Evolutionary conservation across 1,284 basidiomycete genomes (phyloP), one percentile per base, ranked within the genome.

Genomic region (Vanrija sp.): DNA sequence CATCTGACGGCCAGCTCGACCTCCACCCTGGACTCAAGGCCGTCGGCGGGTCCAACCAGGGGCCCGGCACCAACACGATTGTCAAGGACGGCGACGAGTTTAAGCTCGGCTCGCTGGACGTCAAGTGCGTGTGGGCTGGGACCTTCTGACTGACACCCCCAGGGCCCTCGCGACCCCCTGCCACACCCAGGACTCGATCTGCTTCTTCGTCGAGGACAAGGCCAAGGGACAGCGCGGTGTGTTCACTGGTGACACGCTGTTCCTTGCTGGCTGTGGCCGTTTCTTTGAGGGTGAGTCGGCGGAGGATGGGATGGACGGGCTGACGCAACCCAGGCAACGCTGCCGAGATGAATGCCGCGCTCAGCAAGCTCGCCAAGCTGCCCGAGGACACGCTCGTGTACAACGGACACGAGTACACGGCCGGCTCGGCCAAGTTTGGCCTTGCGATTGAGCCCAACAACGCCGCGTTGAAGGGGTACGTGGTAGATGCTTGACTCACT

Each of bases 101-200:
- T 69, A 83, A 78, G 28, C 72, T 93, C 34, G 88, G 86, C 79
- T 80, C 82, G 57, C 83, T 91, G 55, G 79, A 80, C 48, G 82
- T 95, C 76, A 86, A 80, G 88, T 88, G 48, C 50, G 70, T 54
- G 14, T 3, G 14, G 9, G 34, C 34, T 14, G 16, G 6, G 21
- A 26, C 10, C 16, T 5, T 5, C 19, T 26, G 34, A n/a, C 50
- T 55, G 9, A 52, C 45, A 25, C 42, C 2, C 34, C 6, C 46
- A 91, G 89, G 72, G 89, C 88, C 74, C 77, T 93, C 18, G 86
- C 89, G 14, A 98, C 94, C 0, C 95, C 94, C 0, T 96, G 93
- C 76, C 95, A 98, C 74, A 98, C 95, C 1, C 90, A 91, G 71
- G 95, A 98, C 76, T 95, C 91, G 43, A 94, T 95, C 69, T 95